Evolutionary conservation across 1,139 yeast genomes (phyloP), one percentile per base, ranked within the genome.

Genomic region (Pichia cactophila): DNA sequence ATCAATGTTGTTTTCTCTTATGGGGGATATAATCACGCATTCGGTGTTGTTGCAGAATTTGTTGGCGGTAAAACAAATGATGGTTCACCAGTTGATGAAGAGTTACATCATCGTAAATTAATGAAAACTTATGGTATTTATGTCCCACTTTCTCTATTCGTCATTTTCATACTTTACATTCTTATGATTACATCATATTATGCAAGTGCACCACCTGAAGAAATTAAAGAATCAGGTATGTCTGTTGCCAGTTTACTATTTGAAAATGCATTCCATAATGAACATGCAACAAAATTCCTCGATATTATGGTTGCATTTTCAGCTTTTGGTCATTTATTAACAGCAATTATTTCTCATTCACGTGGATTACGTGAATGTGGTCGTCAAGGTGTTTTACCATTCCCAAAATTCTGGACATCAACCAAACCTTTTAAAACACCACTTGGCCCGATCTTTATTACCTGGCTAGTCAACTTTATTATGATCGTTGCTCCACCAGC

Each of bases 361-460:
- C 65, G 77, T 61, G 54, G 69, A 11, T 61, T 73, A 36, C 68
- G 75, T 61, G 76, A 73, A 56, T 70, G 74, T 60, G 77, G 76
- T 8, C 65, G 77, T 60, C 75, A 73, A 58, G 76, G 76, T 47
- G 74, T 73, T 16, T 62, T 73, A 43, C 77, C 77, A 17, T 73
- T 60, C 52, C 66, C 71, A 9, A 55, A 51, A 11, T 60, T 65
- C 43, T 73, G 76, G 75, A 69, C 74, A 7, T 62, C 69, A 31
- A 68, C 69, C 9, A 70, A 69, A 51, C 77, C 76, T 2, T 69
- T 64, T 44, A 72, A 73, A 2, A 71, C 77, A 8, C 77, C 77
- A 5, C 40, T 71, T 4, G 67, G 72, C 31, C 70, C 75, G 11
- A 62, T 71, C 5, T 53, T 70, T 23, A 59, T 67, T 43, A 70